A percentile compares a stretch with the other conserved stretches of the same genome.
Conservation (phyloP, 345 rosid species). For the Hibiscus trionum region DNA sequence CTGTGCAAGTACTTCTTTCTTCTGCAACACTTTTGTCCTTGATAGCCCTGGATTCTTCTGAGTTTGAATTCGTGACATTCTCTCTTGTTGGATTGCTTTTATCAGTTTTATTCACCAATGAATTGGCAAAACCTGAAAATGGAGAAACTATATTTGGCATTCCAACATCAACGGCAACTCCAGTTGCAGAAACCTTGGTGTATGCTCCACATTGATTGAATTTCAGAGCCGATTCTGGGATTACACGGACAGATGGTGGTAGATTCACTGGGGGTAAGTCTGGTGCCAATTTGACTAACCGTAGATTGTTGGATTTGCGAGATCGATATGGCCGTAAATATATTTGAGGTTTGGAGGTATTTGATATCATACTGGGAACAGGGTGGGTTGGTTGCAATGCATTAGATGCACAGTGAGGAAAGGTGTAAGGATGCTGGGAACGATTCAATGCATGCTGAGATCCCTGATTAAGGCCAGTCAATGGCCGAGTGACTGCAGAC, state of each 20-base stretch:
- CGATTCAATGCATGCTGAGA: slow-evolving; percentile 20
- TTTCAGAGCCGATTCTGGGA: slow-evolving; percentile 58
- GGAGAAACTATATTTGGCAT: slow-evolving; percentile 30
- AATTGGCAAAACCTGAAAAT: slow-evolving; percentile 23
- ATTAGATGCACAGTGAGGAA: slow-evolving; percentile 17
- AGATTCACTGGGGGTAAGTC: slow-evolving; percentile 91
- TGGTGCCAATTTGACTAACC: slow-evolving; percentile 85
- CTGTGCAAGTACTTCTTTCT: slow-evolving; percentile 37
- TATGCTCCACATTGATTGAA: slow-evolving; percentile 34
- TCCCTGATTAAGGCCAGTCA: slow-evolving; percentile 22
- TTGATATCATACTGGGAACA: slow-evolving; percentile 19
- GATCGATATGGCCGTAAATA: slow-evolving; percentile 35
- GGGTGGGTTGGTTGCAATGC: slow-evolving; percentile 19
- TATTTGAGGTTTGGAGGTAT: slow-evolving; percentile 32
- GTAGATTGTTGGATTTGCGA: slow-evolving; percentile 36
- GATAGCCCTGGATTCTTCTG: slow-evolving; percentile 33
- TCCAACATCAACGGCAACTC: slow-evolving; percentile 26
- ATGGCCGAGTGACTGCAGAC: slow-evolving; percentile 26
- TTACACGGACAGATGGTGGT: slow-evolving; percentile 78
- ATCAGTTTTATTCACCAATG: slow-evolving; percentile 19
- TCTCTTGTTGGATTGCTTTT: slow-evolving; percentile 26
- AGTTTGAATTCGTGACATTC: slow-evolving; percentile 20
- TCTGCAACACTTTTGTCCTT: slow-evolving; percentile 40
- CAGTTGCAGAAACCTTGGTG: slow-evolving; percentile 22
- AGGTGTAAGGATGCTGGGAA: slow-evolving; percentile 21